Evolutionary conservation across 192 early-diverging fungal genomes (phyloP).

Genomic region (Coemansia sp.): DNA sequence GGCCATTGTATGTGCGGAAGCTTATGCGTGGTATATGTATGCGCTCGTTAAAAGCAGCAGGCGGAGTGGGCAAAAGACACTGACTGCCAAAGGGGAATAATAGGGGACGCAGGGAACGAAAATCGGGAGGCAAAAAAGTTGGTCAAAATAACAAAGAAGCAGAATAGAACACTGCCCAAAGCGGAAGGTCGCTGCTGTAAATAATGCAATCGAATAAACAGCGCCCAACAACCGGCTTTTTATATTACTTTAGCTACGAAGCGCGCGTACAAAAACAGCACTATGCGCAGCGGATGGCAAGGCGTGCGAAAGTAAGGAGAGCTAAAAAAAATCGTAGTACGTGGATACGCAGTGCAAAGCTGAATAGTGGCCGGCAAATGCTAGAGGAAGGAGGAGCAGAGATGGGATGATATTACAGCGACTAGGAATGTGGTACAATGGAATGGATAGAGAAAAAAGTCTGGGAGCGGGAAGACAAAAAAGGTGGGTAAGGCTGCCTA

Average conservation of each 20-base stretch:
- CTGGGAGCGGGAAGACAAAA: constrained; percentile 1
- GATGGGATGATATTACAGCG: neutral
- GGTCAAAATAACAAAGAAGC: too few relatives aligned
- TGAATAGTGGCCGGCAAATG: too few relatives aligned
- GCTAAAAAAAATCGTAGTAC: constrained; percentile 2
- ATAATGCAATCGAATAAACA: constrained; percentile 1
- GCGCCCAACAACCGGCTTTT: neutral
- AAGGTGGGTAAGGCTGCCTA: constrained; percentile 8
- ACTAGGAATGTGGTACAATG: constrained; percentile 1
- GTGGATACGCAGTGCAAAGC: neutral
- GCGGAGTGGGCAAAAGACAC: neutral
- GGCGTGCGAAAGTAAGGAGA: constrained; percentile 12
- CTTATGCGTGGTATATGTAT: constrained; percentile 4
- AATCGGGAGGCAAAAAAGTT: constrained; percentile 1
- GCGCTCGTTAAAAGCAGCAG: neutral
- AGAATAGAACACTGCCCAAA: neutral
- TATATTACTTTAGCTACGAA: constrained; percentile 3
- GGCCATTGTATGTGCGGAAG: constrained; percentile 22
- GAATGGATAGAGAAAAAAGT: constrained; percentile 1
- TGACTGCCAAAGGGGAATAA: constrained; percentile 8
- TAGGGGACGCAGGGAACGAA: neutral
- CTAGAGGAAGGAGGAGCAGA: constrained; percentile 8
- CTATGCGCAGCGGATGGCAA: constrained; percentile 19
- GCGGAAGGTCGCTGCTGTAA: neutral
- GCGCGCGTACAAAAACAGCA: constrained; percentile 8